Base-by-base conservation (phyloP, 2,329 filamentous ascomycete species). In the Myrmaecium sp. region DNA sequence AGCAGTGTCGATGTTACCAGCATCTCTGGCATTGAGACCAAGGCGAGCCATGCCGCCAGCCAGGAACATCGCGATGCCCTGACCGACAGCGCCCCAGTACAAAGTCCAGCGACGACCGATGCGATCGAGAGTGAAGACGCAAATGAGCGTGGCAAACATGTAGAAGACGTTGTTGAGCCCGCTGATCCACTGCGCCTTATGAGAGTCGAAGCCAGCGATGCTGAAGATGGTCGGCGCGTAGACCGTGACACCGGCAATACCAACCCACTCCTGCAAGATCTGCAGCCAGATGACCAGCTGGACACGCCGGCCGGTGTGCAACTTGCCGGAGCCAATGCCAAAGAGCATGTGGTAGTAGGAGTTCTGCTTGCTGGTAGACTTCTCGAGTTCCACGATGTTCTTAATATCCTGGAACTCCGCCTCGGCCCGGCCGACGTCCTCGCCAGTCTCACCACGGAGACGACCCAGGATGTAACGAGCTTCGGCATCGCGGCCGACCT, bases 231-330 rank as follows among this genome's bases (percentile, higher is more conserved):
- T 57, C 6, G 57, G 58, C 4, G 54, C 44, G 42, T 63, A 70
- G 18, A 78, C 62, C 0, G 72, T 77, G 3, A 79, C 69, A 21
- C 70, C 73, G 0, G 73, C 71, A 33, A 79, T 78, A 0, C 74
- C 71, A 27, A 72, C 63, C 69, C 72, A 76, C 38, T 75, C 67
- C 39, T 77, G 72, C 41, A 78, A 64, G 23, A 78, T 73, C 48
- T 78, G 72, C 6, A 79, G 56, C 72, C 73, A 79, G 18, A 80
- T 60, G 3, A 74, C 72, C 2, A 80, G 59, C 38, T 78, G 72
- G 0, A 78, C 71, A 5, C 75, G 66, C 1, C 74, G 60, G 1
- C 65, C 74, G 0, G 67, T 73, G 35, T 79, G 73, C 6, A 79
- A 47, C 27, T 74, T 68, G 2, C 60, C 74, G 0, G 69, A 73